phyloP scores from a whole-genome alignment of 768 basidiomycete species.

The Asterophora parasitica region DNA sequence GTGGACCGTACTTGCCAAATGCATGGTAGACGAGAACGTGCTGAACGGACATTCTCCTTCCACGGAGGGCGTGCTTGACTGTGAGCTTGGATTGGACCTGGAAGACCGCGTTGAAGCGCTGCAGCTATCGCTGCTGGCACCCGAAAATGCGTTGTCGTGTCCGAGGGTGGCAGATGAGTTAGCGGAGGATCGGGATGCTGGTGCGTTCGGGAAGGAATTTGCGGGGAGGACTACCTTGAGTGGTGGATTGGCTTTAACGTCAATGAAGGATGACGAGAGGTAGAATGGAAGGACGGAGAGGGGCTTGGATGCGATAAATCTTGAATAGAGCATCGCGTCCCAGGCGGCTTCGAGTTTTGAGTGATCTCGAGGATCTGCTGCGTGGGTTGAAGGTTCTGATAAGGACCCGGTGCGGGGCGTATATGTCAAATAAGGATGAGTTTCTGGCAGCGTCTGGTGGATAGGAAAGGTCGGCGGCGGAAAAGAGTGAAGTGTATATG shows the following conservation, averaged over 20 bases:
- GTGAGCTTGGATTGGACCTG: background rate
- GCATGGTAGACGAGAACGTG: constrained; percentile 53
- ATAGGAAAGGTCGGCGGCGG: constrained; percentile 1
- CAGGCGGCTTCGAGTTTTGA: constrained; percentile 56
- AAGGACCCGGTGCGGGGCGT: constrained; percentile 7
- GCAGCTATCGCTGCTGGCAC: background rate
- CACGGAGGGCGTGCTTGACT: background rate
- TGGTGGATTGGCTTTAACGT: constrained; percentile 45
- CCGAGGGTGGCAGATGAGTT: background rate
- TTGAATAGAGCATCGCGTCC: constrained; percentile 58
- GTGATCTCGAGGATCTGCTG: constrained; percentile 54
- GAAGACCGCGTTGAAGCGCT: constrained; percentile 2
- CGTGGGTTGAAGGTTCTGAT: constrained; percentile 11
- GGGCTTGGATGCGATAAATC: constrained; percentile 51
- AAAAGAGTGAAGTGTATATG: constrained; percentile 1
- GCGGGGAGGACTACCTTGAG: constrained; percentile 53
- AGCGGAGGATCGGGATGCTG: background rate
- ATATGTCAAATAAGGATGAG: constrained; percentile 2
- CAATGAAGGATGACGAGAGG: constrained; percentile 48
- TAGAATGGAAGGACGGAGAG: constrained; percentile 65
- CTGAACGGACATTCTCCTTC: background rate
- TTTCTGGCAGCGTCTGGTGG: constrained; percentile 3
- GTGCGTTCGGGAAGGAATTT: constrained; percentile 27
- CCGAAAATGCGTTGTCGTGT: background rate
- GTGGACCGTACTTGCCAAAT: constrained; percentile 55